phyloP scores from a whole-genome alignment of 2,329 filamentous ascomycete species.

The Cryphonectria naterciae region DNA sequence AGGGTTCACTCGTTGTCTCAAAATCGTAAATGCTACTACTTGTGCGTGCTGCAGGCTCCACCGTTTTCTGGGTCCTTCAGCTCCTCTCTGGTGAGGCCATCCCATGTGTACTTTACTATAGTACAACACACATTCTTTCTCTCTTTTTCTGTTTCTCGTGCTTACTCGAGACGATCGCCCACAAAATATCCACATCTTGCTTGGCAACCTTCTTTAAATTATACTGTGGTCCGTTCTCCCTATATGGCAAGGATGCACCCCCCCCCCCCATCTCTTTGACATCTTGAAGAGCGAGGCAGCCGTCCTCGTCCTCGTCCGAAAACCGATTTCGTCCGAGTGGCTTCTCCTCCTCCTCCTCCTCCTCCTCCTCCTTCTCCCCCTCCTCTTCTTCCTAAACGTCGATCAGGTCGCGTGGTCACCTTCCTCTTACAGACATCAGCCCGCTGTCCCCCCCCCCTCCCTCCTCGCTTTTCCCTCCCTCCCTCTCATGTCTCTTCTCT shows the following conservation, averaged over 20 bases:
- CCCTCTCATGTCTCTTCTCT: neutral
- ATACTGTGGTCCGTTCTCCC: neutral
- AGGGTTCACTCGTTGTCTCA: neutral
- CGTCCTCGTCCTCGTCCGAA: neutral
- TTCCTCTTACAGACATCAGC: neutral
- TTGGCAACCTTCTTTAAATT: neutral
- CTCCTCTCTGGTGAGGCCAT: neutral
- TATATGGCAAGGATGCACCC: neutral
- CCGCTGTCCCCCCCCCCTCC: neutral
- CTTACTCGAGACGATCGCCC: neutral
- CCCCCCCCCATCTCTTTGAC: neutral
- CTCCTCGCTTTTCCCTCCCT: neutral
- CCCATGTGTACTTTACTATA: too few relatives aligned
- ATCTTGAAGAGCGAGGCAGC: neutral
- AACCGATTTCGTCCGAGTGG: neutral
- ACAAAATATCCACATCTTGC: neutral
- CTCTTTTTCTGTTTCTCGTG: neutral
- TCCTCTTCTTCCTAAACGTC: neutral
- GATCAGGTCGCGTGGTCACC: conserved; percentile 5
- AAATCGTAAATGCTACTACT: neutral
- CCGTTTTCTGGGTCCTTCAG: neutral
- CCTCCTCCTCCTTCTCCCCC: neutral
- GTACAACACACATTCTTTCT: neutral
- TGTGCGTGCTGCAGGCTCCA: neutral
- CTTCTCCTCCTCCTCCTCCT: neutral